Evolutionary conservation across 1,284 basidiomycete genomes (phyloP).

Genomic region (Wolfiporia cocos): DNA sequence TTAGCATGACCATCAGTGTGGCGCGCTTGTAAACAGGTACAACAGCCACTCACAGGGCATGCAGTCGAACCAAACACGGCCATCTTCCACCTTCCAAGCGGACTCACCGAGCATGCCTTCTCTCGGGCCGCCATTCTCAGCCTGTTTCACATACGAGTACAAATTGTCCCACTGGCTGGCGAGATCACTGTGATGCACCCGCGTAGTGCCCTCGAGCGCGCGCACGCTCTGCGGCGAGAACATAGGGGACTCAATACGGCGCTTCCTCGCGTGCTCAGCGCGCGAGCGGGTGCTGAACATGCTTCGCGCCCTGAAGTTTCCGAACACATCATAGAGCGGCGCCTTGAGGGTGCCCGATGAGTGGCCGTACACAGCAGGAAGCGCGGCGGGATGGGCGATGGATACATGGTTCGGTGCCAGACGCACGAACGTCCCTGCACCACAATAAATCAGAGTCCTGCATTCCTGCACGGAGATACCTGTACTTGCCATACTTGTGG

Average conservation of each 20-base stretch:
- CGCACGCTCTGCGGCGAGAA: too few species aligned
- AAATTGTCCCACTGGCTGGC: conserved; percentile 70
- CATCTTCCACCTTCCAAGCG: conserved; percentile 49
- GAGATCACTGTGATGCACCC: conserved; percentile 49
- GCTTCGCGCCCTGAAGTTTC: conserved; percentile 52
- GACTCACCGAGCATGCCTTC: conserved; percentile 53
- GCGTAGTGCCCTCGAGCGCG: too few species aligned
- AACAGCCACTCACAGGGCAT: conserved; percentile 43
- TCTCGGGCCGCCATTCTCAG: conserved; percentile 24
- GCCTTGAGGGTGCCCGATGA: conserved; percentile 70
- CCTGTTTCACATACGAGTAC: conserved; percentile 24
- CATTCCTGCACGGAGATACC: background rate
- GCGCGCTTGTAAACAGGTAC: background rate
- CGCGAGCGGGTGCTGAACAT: conserved; percentile 71
- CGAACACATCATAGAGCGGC: conserved; percentile 60
- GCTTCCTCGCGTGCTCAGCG: conserved; percentile 75
- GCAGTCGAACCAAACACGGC: conserved; percentile 62
- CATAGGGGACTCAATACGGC: conserved; percentile 79
- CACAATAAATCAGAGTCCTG: background rate
- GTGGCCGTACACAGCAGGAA: conserved; percentile 72
- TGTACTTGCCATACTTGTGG: conserved; percentile 54
- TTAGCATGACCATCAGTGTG: background rate
- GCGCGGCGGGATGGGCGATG: too few species aligned
- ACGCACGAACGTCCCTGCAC: conserved; percentile 64
- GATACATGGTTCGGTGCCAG: conserved; percentile 80